Evolutionary conservation across 1,284 basidiomycete genomes (phyloP).

Genomic region (Cerioporus squamosus): DNA sequence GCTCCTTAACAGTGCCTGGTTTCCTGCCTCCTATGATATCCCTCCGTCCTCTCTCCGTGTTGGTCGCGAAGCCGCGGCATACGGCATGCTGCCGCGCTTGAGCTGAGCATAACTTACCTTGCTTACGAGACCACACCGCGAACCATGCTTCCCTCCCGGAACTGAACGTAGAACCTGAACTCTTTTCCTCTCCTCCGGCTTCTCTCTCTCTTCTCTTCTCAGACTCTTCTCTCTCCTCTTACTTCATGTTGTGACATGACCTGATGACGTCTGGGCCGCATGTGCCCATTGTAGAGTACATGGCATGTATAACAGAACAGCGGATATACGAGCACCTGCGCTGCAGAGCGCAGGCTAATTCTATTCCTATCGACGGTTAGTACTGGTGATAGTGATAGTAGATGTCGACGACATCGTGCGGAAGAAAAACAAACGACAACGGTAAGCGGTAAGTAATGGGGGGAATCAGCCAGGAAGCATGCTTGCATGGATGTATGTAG

Average conservation of each 20-base stretch:
- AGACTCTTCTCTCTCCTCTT: too few relatives aligned
- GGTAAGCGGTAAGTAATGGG: not conserved
- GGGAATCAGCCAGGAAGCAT: slow-evolving; percentile 14
- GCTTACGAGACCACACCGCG: not conserved
- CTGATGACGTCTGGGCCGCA: not conserved
- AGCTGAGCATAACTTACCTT: not conserved
- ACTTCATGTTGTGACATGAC: not conserved
- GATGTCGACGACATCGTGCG: not conserved
- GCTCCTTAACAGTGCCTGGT: slow-evolving; percentile 15
- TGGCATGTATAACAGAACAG: slow-evolving; percentile 30
- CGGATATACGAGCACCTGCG: slow-evolving; percentile 25
- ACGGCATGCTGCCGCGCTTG: not conserved
- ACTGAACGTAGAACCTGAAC: too few relatives aligned
- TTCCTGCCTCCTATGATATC: not conserved
- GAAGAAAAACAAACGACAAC: not conserved
- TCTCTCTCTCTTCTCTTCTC: not conserved
- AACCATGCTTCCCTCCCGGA: not conserved
- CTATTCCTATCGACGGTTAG: slow-evolving; percentile 16
- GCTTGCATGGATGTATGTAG: slow-evolving; percentile 11
- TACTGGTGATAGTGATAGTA: not conserved
- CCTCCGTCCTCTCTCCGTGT: not conserved
- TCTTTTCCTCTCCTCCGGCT: not conserved
- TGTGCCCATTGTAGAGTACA: slow-evolving; percentile 29
- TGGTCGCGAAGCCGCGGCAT: not conserved
- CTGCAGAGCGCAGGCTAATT: slow-evolving; percentile 25